Base-by-base conservation (phyloP, 192 early-diverging fungal species). In the Diversispora epigaea region DNA sequence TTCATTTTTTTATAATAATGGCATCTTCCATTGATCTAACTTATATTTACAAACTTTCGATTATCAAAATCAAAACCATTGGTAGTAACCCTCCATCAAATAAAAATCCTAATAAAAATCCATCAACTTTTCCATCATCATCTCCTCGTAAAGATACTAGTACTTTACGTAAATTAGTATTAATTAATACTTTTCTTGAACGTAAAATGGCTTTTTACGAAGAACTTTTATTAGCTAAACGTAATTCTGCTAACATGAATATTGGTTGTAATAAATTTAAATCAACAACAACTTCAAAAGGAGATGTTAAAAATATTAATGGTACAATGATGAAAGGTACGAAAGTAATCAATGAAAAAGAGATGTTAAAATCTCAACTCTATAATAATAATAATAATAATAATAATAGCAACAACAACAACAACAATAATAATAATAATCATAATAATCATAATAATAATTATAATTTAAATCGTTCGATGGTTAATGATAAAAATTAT, bases 101-200 rank as follows among this genome's bases (percentile, higher is more conserved):
- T 4, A 17, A 25, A 64, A 64, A 64, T n/a, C 39, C n/a, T 64
- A 25, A 40, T n/a, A 64, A 64, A 40, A 40, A 64, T 40, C 15
- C 62, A 41, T 17, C 4, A 41, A 64, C 39, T 64, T 64, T 64
- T 41, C 62, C 25, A 32, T 32, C 25, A 32, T 40, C 62, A 64
- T 41, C 39, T n/a, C 39, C 43, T 64, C 62, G 62, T n/a, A 64
- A 64, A 40, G 62, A 64, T 40, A 41, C 62, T 64, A 32, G 7
- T 64, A 64, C 39, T 64, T 64, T 64, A 64, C 62, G 62, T 64
- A 64, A 64, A 64, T 64, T 64, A n/a, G 62, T 64, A 12, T 64
- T 64, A 64, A 64, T 64, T 64, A 64, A 64, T 64, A 64, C 62
- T 43, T 64, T 64, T 64, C 39, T 64, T 40, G 62, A 64, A 64